These are phyloP conservation scores for Ilyonectria mors-panacis DNA, from an alignment of 2,329 filamentous ascomycete genomes.

Conservation along the genomic window DNA sequence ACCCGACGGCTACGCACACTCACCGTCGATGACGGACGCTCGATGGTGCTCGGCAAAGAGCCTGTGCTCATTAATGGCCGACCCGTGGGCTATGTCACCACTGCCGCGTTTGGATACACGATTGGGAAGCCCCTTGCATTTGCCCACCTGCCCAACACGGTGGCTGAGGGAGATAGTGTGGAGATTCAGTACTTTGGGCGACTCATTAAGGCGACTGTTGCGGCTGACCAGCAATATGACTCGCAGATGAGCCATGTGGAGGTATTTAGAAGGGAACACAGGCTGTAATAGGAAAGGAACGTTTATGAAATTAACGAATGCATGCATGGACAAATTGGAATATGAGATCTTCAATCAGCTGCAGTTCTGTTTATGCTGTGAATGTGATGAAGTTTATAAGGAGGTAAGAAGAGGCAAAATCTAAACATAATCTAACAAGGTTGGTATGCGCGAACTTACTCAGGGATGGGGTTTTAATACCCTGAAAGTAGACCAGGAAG, in stretches of 20 bases:
- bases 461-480: too few relatives aligned
- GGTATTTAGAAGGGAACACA: background rate
- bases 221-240: conserved; percentile 58
- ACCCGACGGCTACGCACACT: conserved; percentile 62
- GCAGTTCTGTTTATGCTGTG: too few relatives aligned
- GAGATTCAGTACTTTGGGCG: conserved; percentile 75
- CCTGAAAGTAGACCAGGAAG: too few relatives aligned
- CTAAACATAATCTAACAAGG: too few relatives aligned
- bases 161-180: conserved; percentile 64
- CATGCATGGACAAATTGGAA: background rate
- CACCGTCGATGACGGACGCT: conserved; percentile 68
- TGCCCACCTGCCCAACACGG: conserved; percentile 66
- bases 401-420: too few relatives aligned
- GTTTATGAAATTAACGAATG: background rate
- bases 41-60: conserved; percentile 73
- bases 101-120: conserved; percentile 72
- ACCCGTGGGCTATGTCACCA: conserved; percentile 71
- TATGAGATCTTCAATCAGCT: too few relatives aligned
- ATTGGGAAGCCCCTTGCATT: conserved; percentile 72
- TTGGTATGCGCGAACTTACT: too few relatives aligned
- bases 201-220: conserved; percentile 67
- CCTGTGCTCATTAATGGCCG: conserved; percentile 67
- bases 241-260: conserved; percentile 12
- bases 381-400: too few relatives aligned
- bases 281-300: background rate